These are phyloP conservation scores for Coemansia sp. DNA, from an alignment of 192 early-diverging fungal species.

Conservation along the genomic window DNA sequence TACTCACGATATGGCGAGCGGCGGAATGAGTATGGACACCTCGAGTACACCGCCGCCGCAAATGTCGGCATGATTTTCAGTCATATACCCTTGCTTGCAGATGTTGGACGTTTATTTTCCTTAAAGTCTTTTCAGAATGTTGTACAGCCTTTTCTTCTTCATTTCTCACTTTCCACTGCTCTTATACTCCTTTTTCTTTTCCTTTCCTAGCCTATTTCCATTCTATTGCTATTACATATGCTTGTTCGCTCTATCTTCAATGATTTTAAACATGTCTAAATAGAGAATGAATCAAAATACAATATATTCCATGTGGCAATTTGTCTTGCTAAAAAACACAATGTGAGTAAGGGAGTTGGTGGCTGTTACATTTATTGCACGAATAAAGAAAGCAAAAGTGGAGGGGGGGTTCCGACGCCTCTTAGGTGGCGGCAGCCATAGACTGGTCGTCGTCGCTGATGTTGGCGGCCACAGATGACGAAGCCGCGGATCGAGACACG, in stretches of 20 bases:
- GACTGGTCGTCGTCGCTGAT: slow-evolving; percentile 12
- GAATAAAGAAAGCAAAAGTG: slow-evolving; percentile 4
- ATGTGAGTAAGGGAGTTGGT: not conserved
- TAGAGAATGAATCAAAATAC: no score
- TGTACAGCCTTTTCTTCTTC: slow-evolving; percentile 18
- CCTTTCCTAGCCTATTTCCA: not conserved
- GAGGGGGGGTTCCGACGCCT: not conserved
- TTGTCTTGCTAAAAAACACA: no score
- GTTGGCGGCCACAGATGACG: not conserved
- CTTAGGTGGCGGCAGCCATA: slow-evolving; percentile 4
- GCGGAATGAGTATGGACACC: slow-evolving; percentile 21
- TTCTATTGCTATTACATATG: slow-evolving; percentile 4
- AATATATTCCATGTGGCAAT: no score
- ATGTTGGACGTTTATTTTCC: slow-evolving; percentile 4
- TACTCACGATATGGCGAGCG: slow-evolving; percentile 7
- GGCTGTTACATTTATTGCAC: not conserved
- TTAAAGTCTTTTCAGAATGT: slow-evolving; percentile 14
- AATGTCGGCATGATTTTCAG: slow-evolving; percentile 7
- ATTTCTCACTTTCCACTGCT: not conserved
- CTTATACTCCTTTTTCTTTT: slow-evolving; percentile 1
- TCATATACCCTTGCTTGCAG: not conserved
- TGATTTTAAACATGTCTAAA: no score
- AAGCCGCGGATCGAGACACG: slow-evolving; percentile 2
- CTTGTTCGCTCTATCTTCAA: not conserved
- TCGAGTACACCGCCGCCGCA: slow-evolving; percentile 26